phyloP scores from a whole-genome alignment of 1,139 yeast genomes.

The Nakaseomyces nivariensis region DNA sequence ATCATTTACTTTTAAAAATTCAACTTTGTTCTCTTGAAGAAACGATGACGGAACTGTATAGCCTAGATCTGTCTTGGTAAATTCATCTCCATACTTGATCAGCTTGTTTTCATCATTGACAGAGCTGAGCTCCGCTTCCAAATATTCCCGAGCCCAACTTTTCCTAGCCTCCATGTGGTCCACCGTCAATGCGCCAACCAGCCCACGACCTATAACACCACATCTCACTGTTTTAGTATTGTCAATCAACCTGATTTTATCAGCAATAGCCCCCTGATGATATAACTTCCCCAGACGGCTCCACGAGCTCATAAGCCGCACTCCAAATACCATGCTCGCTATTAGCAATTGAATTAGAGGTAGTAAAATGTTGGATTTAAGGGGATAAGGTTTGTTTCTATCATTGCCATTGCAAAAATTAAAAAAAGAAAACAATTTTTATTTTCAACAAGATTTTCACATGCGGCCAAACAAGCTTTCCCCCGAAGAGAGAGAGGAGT shows the following conservation, averaged over 20 bases:
- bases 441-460: neutral
- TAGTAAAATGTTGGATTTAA: no score
- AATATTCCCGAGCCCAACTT: neutral
- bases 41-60: constrained; percentile 15
- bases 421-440: no score
- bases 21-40: constrained; percentile 14
- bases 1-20: constrained; percentile 19
- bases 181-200: neutral
- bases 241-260: neutral
- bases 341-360: no score
- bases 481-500: neutral
- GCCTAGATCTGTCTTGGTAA: no score
- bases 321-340: neutral
- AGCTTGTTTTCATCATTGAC: neutral
- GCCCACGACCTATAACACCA: neutral
- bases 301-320: neutral
- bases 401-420: no score
- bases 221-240: neutral
- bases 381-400: no score
- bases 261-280: neutral
- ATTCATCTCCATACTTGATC: neutral
- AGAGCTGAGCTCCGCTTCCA: neutral
- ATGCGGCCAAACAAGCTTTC: neutral
- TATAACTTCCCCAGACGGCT: neutral
- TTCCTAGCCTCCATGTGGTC: neutral